Base-by-base conservation (phyloP, 1,284 basidiomycete genomes). In the Naganishia cerealis region DNA sequence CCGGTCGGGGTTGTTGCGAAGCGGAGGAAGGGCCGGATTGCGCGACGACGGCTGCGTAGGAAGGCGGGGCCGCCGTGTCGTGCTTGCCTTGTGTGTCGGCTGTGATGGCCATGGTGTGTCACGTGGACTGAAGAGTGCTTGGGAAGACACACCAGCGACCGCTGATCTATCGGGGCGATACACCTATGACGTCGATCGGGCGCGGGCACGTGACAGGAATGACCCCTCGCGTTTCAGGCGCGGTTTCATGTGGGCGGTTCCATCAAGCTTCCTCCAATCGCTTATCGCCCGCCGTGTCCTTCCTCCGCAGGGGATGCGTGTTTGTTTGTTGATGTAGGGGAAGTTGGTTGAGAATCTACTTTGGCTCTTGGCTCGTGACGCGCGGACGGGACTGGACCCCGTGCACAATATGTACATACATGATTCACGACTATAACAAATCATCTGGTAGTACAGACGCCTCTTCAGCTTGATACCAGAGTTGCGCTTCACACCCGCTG, bases 31-130 rank as follows among this genome's bases (percentile, higher is more conserved):
- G 38, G 13, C 54, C 63, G 9, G 63, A 26, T 7, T 53, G 43
- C 6, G 63, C 63, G 8, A 57, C 53, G 15, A 54, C 63, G 15
- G 63, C 63, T 33, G 63, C 53, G 54, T 66, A 56, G 15, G 63
- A 56, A 6, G 53, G 54, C 21, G 63, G 54, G 26, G 54, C 63
- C 26, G 63, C 46, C 26, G 61, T 42, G 38, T 63, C 61, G 8
- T 53, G 50, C 54, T 63, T 63, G 12, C 36, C 36, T 8, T 43
- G 26, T 38, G 58, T 5, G 21, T 63, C 61, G 36, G 61, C 39
- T 40, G 48, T 63, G 50, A 63, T 54, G 33, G 61, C 24, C 61
- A 63, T 63, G 43, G 16, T 33, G 21, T 33, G n/a, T n/a, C n/a
- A n/a, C n/a, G n/a, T n/a, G n/a, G n/a, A n/a, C n/a, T n/a, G n/a